Evolutionary conservation across 2,329 filamentous ascomycete species (phyloP), one percentile per base, ranked within the genome.

Genomic region (Decorospora gaudefroyi): DNA sequence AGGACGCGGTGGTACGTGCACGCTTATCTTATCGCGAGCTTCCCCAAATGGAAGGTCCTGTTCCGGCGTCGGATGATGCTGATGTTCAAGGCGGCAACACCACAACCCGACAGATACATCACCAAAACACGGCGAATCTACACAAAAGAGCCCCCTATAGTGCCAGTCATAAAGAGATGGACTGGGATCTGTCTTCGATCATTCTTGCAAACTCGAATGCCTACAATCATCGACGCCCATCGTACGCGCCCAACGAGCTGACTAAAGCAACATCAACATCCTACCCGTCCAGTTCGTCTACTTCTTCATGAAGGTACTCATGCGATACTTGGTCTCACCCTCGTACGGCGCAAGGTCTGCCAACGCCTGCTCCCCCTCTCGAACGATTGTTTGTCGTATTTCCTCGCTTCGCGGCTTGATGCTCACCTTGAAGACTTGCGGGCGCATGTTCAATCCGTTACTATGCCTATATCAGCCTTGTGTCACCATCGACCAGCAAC

Each of bases 391-490:
- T 41, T 72, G 65, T 3, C 67, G 66, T 38, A 82, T 78, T 45
- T 74, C 72, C 11, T 74, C 70, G 9, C 63, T 76, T 19, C 80
- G 69, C 9, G 79, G 77, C 23, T 66, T 72, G 49, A 83, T 80
- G 39, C 71, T 74, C 42, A 80, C 82, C 42, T 73, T 65, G 55
- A 83, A 83, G 0, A 77, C 76, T 49, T 75, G 72, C 3, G 80
- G 80, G 2, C 80, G 73, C 78, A 80, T 81, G 49, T 83, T 83
- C 16, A 82, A 67, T 2, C 80, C 80, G 49, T 83, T 80, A 1
- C 76, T 79, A 23, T 3, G 8, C 7, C 2, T 3, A 25, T 12
- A 21, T 59, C 13, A 57, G 53, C 35, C 28, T 11, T 26, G 2
- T 10, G 11, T 16, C 4, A 4, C 12, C 1, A 16, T 26, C 12